Percentiles rank a stretch among this genome's conserved stretches.
Evolutionary conservation across 768 basidiomycete genomes (phyloP).

Genomic region (Leccinum fibrillosum): DNA sequence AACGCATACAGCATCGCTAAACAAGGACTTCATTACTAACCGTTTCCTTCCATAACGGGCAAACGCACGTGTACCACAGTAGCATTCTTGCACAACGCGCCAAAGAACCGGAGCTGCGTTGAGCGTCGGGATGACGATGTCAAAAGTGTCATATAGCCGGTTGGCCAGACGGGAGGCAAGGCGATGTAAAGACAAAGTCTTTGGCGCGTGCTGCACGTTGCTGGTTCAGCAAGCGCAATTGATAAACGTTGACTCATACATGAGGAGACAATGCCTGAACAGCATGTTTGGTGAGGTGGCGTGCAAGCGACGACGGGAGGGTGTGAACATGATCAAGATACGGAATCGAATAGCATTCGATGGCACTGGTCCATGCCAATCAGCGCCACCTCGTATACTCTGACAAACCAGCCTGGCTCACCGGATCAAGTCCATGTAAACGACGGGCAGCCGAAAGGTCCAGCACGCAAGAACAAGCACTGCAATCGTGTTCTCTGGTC

Average conservation of each 20-base stretch:
- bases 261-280: constrained; percentile 64
- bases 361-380: constrained; percentile 45
- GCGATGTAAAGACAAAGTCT: constrained; percentile 52
- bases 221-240: constrained; percentile 10
- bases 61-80: constrained; percentile 75
- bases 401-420: constrained; percentile 32
- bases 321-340: constrained; percentile 71
- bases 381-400: constrained; percentile 1
- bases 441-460: constrained; percentile 72
- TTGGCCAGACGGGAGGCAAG: constrained; percentile 61
- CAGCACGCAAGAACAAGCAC: constrained; percentile 75
- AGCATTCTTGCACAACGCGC: constrained; percentile 56
- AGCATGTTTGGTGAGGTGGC: constrained; percentile 72
- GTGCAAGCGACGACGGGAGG: constrained; percentile 57
- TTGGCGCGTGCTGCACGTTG: constrained; percentile 59
- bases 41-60: not conserved
- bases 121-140: constrained; percentile 64
- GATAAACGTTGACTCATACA: constrained; percentile 36
- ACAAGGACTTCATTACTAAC: constrained; percentile 1
- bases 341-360: constrained; percentile 74
- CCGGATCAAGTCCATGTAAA: constrained; percentile 75
- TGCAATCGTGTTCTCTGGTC: constrained; percentile 53
- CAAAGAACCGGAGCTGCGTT: constrained; percentile 79
- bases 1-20: constrained; percentile 61
- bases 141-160: constrained; percentile 49